Evolutionary conservation across 495 filamentous ascomycete genomes (phyloP), one percentile per base, ranked within the genome.

Genomic region (Podospora anserina): DNA sequence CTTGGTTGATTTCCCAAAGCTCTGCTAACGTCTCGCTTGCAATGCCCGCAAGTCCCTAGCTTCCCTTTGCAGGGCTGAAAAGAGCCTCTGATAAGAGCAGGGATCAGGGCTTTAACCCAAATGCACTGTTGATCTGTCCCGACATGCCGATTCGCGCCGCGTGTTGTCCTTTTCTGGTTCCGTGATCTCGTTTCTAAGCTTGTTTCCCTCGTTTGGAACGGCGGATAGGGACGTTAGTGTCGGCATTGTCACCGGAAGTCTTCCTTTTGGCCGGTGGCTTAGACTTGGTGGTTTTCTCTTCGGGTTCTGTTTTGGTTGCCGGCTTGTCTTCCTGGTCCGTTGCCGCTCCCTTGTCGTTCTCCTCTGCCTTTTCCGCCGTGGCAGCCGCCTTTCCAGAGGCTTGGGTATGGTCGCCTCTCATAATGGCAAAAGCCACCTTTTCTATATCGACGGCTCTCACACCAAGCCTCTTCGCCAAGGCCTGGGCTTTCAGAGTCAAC

Each of bases 391-490:
- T 49, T 49, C 39, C 39, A 49, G 39, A 49, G 15, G 15, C 5
- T 49, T 49, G 39, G 39, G 39, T 49, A 13, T 6, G 39, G 39
- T 49, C 39, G 39, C 13, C 39, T 13, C 80, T 82, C 76, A 87
- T 81, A 23, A 84, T 65, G 65, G 90, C 88, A 72, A 86, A 91
- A 9, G 89, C 91, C 28, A 88, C 89, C 58, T 86, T 88, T 73
- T 93, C 91, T 20, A 92, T 75, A 58, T 91, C 86, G 20, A 82
- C 76, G 16, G 86, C 86, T 4, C 78, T 82, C 5, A 90, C 81
- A 44, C 78, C 78, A 30, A 92, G 76, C 34, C 86, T 79, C 62
- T 77, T 73, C 49, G 77, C 71, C 57, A 92, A 68, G 34, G 73
- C 74, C 39, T 75, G 68, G 7, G 84, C 83, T 58, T 77, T 78